Evolutionary conservation across 768 basidiomycete genomes (phyloP), one percentile per base, ranked within the genome.

Genomic region (Boletus reticulatus): DNA sequence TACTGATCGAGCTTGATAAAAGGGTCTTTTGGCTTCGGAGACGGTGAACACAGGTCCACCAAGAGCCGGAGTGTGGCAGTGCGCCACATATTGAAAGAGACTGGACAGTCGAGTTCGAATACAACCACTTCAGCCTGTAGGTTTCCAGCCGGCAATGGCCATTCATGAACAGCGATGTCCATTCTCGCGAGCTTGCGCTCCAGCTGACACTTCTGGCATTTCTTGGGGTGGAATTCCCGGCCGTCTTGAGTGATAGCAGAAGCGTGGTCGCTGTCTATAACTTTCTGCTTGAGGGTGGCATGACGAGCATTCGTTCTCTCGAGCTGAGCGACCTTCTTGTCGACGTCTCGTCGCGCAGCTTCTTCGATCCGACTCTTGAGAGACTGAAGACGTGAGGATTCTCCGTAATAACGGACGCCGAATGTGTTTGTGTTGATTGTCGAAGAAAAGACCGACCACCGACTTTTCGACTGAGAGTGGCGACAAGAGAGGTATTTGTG

Each of bases 31-130:
- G 17, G 11, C 17, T 48, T 31, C 14, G 39, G 17, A 20, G 50
- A 11, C 19, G 54, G 57, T 6, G 59, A 58, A 58, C 74, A 74
- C 13, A 78, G 47, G 36, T 78, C 73, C 19, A 72, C 58, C 22
- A 79, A 57, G 36, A 81, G 59, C 42, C 60, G 59, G 48, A 72
- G 75, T 6, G 79, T 80, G 31, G 67, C 64, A 1, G 62, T 66
- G 48, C 81, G 72, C 81, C 81, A 82, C 50, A 75, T 66, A 6
- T 68, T 61, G 58, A 81, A 78, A 10, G 66, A 55, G 8, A 65
- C 31, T 4, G 81, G 81, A 48, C 72, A 72, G 11, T 60, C 53
- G 3, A 80, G 55, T 54, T 82, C 79, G 48, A 82, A 82, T 2
- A 80, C 62, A 16, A 73, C 67, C 0, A 60, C 60, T 48, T 73